A percentile compares a stretch with the other conserved stretches of the same genome.
These are phyloP conservation scores for Ziziphus jujuba DNA, from an alignment of 306 rosid genomes.

Conservation along the genomic window DNA sequence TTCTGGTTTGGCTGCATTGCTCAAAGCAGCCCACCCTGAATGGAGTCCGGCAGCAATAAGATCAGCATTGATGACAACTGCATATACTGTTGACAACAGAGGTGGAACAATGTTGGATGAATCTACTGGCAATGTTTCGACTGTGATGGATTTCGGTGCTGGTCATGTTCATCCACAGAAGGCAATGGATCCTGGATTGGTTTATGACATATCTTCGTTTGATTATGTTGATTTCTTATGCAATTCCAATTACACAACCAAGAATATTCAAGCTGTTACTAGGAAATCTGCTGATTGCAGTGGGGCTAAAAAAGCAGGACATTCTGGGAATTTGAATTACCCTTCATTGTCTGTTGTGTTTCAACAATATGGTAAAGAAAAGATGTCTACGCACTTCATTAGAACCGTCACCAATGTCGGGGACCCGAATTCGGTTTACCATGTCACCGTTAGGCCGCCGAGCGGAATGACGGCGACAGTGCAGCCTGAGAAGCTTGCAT, in stretches of 20 bases:
- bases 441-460: constrained; percentile 53
- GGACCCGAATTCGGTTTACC: constrained; percentile 62
- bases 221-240: constrained; percentile 88
- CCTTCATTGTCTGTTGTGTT: constrained; percentile 76
- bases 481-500: constrained; percentile 62
- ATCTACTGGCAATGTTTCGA: constrained; percentile 75
- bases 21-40: constrained; percentile 87
- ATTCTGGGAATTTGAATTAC: constrained; percentile 77
- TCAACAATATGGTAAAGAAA: constrained; percentile 73
- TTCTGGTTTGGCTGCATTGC: constrained; percentile 79
- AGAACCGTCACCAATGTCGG: constrained; percentile 87
- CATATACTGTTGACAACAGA: constrained; percentile 64
- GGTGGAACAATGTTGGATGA: constrained; percentile 74
- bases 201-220: constrained; percentile 49
- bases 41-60: constrained; percentile 89
- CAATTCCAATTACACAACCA: constrained; percentile 70
- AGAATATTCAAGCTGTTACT: constrained; percentile 60
- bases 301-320: constrained; percentile 72
- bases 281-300: constrained; percentile 69
- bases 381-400: constrained; percentile 81
- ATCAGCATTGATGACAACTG: constrained; percentile 88
- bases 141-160: constrained; percentile 70
- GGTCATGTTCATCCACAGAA: constrained; percentile 88
- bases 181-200: constrained; percentile 83
- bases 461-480: constrained; percentile 59